phyloP scores from a whole-genome alignment of 116 monocot genomes.

The Trichopus zeylanicus region DNA sequence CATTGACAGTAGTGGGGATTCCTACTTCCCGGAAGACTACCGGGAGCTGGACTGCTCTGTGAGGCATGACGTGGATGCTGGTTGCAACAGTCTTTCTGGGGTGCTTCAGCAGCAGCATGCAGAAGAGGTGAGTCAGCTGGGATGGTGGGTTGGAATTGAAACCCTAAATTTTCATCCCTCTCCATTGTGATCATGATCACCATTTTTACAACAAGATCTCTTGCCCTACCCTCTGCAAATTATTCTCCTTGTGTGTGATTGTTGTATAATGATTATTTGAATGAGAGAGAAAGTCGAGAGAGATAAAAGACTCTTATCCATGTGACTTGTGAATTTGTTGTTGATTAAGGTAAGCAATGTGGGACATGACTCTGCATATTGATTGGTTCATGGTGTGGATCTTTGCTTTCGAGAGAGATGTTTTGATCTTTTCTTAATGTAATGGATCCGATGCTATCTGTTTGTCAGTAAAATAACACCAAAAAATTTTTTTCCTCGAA shows the following conservation, averaged over 20 bases:
- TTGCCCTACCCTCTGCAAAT: neutral
- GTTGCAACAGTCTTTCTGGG: constrained; percentile 18
- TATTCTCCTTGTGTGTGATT: neutral
- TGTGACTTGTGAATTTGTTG: neutral
- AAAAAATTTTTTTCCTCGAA: too few species aligned
- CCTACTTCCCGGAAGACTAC: constrained; percentile 33
- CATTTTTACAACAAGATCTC: neutral
- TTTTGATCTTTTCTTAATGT: too few species aligned
- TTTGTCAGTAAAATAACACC: too few species aligned
- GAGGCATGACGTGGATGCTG: constrained; percentile 38
- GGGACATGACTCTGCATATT: neutral
- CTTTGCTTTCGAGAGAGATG: too few species aligned
- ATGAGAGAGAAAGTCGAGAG: neutral
- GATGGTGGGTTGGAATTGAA: neutral
- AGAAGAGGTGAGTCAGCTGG: constrained; percentile 5
- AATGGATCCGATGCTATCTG: too few species aligned
- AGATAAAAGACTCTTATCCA: neutral
- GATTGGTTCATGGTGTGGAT: neutral
- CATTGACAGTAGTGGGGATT: constrained; percentile 38
- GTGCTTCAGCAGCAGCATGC: neutral
- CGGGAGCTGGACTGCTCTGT: neutral
- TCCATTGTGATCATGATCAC: neutral
- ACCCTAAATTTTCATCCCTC: neutral
- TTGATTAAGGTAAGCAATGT: neutral
- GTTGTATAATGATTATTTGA: neutral